Evolutionary conservation across 2,329 filamentous ascomycete genomes (phyloP), one percentile per base, ranked within the genome.

Genomic region (Cadophora luteo-olivacea): DNA sequence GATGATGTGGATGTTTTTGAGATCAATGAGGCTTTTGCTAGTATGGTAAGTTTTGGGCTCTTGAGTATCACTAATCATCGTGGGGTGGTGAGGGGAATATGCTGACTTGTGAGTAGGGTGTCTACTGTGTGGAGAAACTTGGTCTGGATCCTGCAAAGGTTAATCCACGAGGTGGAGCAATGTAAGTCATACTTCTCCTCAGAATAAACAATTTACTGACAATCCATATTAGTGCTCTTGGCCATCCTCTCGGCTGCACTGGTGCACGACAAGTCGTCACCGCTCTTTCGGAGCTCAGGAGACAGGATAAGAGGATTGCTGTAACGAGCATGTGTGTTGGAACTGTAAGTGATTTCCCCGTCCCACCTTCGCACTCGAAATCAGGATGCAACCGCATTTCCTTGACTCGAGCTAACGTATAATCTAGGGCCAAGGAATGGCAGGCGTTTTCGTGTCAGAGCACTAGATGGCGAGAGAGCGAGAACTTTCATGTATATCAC

Each of bases 21-120:
- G 87, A 97, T 98, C 85, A 98, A 98, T 85, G 95, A 98, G 87
- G 95, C 95, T 0, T 98, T 98, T 81, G 95, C 95, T 55, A 95
- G 92, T 68, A 98, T 98, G 93, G 89, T 72, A 93, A 97, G 86
- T 97, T n/a, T 32, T 22, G 11, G 25, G 52, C 5, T 4, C 24
- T 38, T n/a, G 14, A 14, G 29, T 3, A 29, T 38, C 29, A 9
- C 14, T 38, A 38, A 38, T 38, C 36, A 14, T 4, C 36, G 9
- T 38, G 36, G 14, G 8, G 2, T 14, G 16, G 5, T 9, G 24
- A 38, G 61, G 55, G 25, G 22, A 38, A 16, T 11, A 64, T 38
- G 41, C 62, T 66, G 41, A 66, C 41, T 48, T 97, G 85, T 96
- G 32, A 22, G 29, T 14, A 72, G 72, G 71, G 93, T 80, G 82